Base-by-base conservation (phyloP, 331 rosid genomes). In the Rhamnella rubrinervis region DNA sequence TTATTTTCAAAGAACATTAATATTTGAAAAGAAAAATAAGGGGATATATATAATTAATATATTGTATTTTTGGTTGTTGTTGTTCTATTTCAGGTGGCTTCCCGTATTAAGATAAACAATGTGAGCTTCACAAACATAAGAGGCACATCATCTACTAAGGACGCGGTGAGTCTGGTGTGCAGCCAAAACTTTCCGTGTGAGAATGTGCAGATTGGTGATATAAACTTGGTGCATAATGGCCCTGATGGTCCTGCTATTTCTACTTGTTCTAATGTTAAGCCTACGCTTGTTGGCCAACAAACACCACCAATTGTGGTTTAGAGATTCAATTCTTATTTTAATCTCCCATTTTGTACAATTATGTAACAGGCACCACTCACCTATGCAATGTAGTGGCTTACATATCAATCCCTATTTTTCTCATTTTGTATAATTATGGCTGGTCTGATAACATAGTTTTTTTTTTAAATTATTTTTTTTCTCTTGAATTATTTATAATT, bases 141-240 rank as follows among this genome's bases (percentile, higher is more conserved):
- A 55, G 72, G 81, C 15, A 77, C 70, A 0, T 70, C 72, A 8
- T 15, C 23, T 1, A 47, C 81, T 1, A 55, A 19, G 0, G 53
- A 11, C 3, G 80, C 67, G 19, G 71, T 46, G 35, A 69, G 56
- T 31, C 56, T 76, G 21, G 71, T 55, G 21, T 76, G 81, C 12
- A 76, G 76, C 47, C 16, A 49, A 56, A 64, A 40, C 19, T 20
- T 7, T 62, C 81, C 76, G 19, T 70, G 80, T 41, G 17, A 56
- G 21, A 15, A 75, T 56, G 40, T 75, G 28, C 64, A 67, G 79
- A 39, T 61, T 21, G 69, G 65, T 2, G n/a, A 75, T 8, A 75
- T 75, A 12, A 26, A 63, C 40, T 44, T 61, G n/a, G 49, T 1
- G 3, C 23, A 67, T 28, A 31, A 2, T 59, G 70, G 40, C 1